Percentiles rank a stretch among this genome's conserved stretches.
Conservation (phyloP, 2,329 filamentous ascomycete species). For the Epichloe scottii region DNA sequence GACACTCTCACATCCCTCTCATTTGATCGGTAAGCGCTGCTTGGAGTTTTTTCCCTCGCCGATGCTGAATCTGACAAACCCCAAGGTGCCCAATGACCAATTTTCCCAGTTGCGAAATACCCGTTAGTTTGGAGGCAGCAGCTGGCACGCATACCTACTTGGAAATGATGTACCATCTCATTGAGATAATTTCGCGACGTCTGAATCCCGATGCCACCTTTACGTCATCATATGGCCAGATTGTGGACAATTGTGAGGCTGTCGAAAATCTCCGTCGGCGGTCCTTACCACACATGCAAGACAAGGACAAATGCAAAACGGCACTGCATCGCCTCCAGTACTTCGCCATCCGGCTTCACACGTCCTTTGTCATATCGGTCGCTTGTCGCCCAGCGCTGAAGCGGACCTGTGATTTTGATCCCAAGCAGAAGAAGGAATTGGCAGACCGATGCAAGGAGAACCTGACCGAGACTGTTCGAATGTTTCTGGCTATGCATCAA, state of each 20-base stretch:
- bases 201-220: constrained; percentile 41
- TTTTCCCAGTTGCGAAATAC: constrained; percentile 42
- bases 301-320: constrained; percentile 51
- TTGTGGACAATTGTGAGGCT: constrained; percentile 43
- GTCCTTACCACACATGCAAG: constrained; percentile 39
- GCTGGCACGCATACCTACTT: constrained; percentile 44
- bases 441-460: constrained; percentile 49
- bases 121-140: constrained; percentile 28
- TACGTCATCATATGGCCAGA: constrained; percentile 38
- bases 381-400: constrained; percentile 50
- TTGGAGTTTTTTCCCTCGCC: background rate
- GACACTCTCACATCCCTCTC: constrained; percentile 53
- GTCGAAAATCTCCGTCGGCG: constrained; percentile 38
- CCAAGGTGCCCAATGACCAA: constrained; percentile 52
- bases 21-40: constrained; percentile 40
- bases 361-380: constrained; percentile 52
- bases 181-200: constrained; percentile 45
- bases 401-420: constrained; percentile 37
- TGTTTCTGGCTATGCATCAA: constrained; percentile 59
- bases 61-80: background rate
- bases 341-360: constrained; percentile 52
- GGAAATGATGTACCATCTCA: constrained; percentile 53
- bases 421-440: constrained; percentile 39
- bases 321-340: constrained; percentile 50
- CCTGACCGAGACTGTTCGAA: constrained; percentile 51